Evolutionary conservation across 2,329 filamentous ascomycete species (phyloP), one percentile per base, ranked within the genome.

Genomic region (Trichoderma sp.): DNA sequence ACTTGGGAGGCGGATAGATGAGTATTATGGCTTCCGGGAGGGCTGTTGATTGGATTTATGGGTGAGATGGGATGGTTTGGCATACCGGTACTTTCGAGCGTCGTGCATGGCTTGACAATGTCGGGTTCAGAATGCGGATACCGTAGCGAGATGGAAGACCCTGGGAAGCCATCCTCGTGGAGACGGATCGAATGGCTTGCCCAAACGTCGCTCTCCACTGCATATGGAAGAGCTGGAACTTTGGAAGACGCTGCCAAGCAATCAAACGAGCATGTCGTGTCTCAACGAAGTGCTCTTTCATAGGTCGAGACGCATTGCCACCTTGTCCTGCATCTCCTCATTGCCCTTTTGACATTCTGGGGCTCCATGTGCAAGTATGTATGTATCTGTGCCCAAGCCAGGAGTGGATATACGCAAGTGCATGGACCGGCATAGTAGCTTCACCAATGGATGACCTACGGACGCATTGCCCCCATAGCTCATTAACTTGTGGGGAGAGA

Each of bases 271-370:
- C 3, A 1, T 3, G 5, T 7, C 10, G 24, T 7, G 54, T 47
- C 10, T 14, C 12, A 45, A 30, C 24, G 7, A 30, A 19, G 7
- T 43, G 7, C 17, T 48, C 10, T 34, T 47, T 7, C 7, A 9
- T 30, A 47, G 5, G 24, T 19, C 28, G 41, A 19, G 19, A 63
- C 45, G 60, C 60, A 54, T 47, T 63, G 60, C 60, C 60, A 63
- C 50, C 60, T 47, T 10, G 41, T 34, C 41, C 54, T 63, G 60
- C 60, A 47, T 47, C 19, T n/a, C 2, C 60, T 10, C 9, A 9
- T 28, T 55, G 60, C 34, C 4, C 12, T 39, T 14, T 10, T 10
- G 34, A 14, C 34, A 39, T 14, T 14, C 15, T 55, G 41, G 50
- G 45, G 28, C 50, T 39, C 34, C 3, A 14, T 14, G 34, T 39